A percentile compares a stretch with the other conserved stretches of the same genome.
phyloP scores from a whole-genome alignment of 2,329 filamentous ascomycete species.

The Arthroderma sp. region DNA sequence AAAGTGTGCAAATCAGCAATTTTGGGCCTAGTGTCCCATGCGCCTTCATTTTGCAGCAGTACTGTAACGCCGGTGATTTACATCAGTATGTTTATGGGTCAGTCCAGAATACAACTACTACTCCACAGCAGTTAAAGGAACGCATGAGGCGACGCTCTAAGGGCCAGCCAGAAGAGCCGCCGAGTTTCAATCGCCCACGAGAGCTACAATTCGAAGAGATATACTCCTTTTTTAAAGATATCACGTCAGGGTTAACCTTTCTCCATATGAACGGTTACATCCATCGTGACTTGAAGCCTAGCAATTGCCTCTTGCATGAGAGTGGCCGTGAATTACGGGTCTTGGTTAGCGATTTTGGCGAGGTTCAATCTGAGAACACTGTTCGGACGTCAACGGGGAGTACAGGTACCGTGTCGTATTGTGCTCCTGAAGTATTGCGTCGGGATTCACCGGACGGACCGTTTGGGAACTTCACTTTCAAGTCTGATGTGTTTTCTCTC shows the following conservation, averaged over 20 bases:
- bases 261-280: conserved; percentile 87
- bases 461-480: conserved; percentile 88
- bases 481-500: conserved; percentile 94
- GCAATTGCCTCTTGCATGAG: conserved; percentile 79
- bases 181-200: conserved; percentile 39
- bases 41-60: conserved; percentile 94
- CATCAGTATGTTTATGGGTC: conserved; percentile 73
- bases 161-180: conserved; percentile 54
- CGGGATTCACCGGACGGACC: conserved; percentile 50
- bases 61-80: conserved; percentile 87
- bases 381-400: conserved; percentile 80
- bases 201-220: conserved; percentile 75
- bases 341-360: conserved; percentile 93
- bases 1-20: conserved; percentile 68
- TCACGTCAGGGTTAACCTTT: conserved; percentile 81
- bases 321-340: conserved; percentile 61
- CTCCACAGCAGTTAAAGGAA: conserved; percentile 78
- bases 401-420: conserved; percentile 94
- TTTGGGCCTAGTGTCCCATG: conserved; percentile 90
- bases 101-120: conserved; percentile 43
- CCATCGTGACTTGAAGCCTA: conserved; percentile 89
- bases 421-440: conserved; percentile 81
- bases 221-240: conserved; percentile 90
- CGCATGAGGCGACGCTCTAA: conserved; percentile 71
- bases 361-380: conserved; percentile 75